Conservation (phyloP, 2,329 filamentous ascomycete genomes). For the Trichocomaceae sp. region DNA sequence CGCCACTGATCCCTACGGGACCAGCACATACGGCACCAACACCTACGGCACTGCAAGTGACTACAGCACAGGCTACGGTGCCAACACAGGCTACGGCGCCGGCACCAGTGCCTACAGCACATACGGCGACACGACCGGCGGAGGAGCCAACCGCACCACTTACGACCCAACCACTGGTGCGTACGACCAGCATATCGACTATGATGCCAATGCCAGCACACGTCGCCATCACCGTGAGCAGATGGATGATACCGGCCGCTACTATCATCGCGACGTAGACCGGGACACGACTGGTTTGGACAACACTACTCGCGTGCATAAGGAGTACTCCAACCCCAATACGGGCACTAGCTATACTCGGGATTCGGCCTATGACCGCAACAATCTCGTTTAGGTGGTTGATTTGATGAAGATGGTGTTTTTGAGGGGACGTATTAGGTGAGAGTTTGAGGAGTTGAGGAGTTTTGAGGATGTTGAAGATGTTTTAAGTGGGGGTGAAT, state of each 20-base stretch:
- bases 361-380: conserved; percentile 23
- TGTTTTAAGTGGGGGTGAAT: not conserved
- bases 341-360: conserved; percentile 29
- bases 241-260: conserved; percentile 24
- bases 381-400: conserved; percentile 5
- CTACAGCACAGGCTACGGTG: not conserved
- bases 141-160: conserved; percentile 14
- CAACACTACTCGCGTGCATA: conserved; percentile 24
- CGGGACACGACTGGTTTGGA: conserved; percentile 19
- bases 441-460: not conserved
- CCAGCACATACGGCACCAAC: not conserved
- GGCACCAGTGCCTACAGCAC: conserved; percentile 2
- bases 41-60: conserved; percentile 2
- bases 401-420: conserved; percentile 7
- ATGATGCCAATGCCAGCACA: conserved; percentile 20
- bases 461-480: too few species aligned
- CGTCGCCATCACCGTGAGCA: conserved; percentile 28
- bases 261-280: conserved; percentile 30
- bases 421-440: conserved; percentile 4
- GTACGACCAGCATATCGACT: conserved; percentile 32
- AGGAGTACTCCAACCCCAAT: conserved; percentile 29
- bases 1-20: conserved; percentile 4
- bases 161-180: conserved; percentile 18
- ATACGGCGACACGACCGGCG: conserved; percentile 9
- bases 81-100: not conserved